Evolutionary conservation across 176 grass and related monocot genomes (phyloP).

Genomic region (Leersia perrieri): DNA sequence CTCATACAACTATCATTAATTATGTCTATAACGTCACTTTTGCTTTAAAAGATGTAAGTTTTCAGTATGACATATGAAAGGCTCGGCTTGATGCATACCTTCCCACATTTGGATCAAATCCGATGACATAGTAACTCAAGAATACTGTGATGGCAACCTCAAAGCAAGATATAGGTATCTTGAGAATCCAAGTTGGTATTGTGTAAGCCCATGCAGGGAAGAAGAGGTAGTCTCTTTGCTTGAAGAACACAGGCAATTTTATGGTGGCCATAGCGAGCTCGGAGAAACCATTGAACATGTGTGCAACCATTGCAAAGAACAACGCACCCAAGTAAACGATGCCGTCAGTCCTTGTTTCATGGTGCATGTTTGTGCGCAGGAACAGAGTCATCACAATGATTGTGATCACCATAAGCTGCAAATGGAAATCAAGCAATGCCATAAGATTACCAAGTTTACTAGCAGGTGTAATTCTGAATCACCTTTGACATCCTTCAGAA

Average conservation of each 20-base stretch:
- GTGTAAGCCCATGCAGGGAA: slow-evolving; percentile 68
- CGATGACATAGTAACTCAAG: slow-evolving; percentile 70
- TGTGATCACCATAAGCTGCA: slow-evolving; percentile 51
- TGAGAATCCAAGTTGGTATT: slow-evolving; percentile 68
- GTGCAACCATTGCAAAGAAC: slow-evolving; percentile 46
- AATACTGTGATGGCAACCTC: slow-evolving; percentile 65
- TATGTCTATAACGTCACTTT: background rate
- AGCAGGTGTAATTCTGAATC: background rate
- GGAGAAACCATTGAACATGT: slow-evolving; percentile 72
- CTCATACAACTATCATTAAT: background rate
- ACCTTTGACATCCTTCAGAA: background rate
- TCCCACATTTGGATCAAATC: slow-evolving; percentile 58
- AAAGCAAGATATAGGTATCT: slow-evolving; percentile 57
- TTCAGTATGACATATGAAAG: background rate
- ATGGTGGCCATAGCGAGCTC: slow-evolving; percentile 67
- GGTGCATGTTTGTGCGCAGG: slow-evolving; percentile 66
- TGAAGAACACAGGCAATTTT: slow-evolving; percentile 76
- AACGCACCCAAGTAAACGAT: slow-evolving; percentile 58
- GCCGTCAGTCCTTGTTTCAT: slow-evolving; percentile 27
- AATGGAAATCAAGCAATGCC: background rate
- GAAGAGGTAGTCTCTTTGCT: slow-evolving; percentile 73
- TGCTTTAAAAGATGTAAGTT: background rate
- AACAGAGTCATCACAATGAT: slow-evolving; percentile 62
- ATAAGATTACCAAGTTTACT: background rate
- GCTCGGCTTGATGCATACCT: slow-evolving; percentile 42